Evolutionary conservation across 768 basidiomycete genomes (phyloP), one percentile per base, ranked within the genome.

Genomic region (Suillus subluteus): DNA sequence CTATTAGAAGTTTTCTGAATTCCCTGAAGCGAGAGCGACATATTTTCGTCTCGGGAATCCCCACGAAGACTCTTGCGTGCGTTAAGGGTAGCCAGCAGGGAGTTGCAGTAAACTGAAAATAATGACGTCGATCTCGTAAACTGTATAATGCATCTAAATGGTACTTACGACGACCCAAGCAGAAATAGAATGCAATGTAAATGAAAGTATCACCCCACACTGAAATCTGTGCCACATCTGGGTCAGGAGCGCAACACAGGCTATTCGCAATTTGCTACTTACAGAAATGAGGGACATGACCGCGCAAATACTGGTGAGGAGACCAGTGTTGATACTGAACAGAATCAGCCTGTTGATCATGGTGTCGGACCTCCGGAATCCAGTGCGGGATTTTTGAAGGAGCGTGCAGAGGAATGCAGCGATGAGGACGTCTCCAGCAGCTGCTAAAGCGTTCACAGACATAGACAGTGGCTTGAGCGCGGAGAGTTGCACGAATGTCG

Each of bases 131-230:
- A 43, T 58, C 23, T 40, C 48, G 21, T 23, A 23, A 66, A 12
- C 9, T 48, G 13, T 3, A 26, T 35, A 50, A 23, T 9, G 26
- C 69, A 11, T 65, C 30, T n/a, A 12, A 1, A 16, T 8, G n/a
- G 30, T 2, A 26, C 87, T 71, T 72, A 89, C 88, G 73, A 63
- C 87, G 80, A 26, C 87, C 87, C 46, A 87, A 82, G 72, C 82
- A 84, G 68, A 87, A 88, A 73, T 84, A 89, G 74, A 88, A 89
- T 2, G 80, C 74, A 56, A 88, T 84, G 66, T 88, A 89, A 63
- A 87, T 73, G 76, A 87, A 86, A 0, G 86, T 83, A 2, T 79
- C 44, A 0, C 82, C 82, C 40, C 83, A 82, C 21, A 79, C 78
- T 15, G 78, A 66, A 71, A 87, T 87, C 86, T 88, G 48, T 43